Base-by-base conservation (phyloP, 2,329 filamentous ascomycete species). In the Beauveria pseudobassiana region DNA sequence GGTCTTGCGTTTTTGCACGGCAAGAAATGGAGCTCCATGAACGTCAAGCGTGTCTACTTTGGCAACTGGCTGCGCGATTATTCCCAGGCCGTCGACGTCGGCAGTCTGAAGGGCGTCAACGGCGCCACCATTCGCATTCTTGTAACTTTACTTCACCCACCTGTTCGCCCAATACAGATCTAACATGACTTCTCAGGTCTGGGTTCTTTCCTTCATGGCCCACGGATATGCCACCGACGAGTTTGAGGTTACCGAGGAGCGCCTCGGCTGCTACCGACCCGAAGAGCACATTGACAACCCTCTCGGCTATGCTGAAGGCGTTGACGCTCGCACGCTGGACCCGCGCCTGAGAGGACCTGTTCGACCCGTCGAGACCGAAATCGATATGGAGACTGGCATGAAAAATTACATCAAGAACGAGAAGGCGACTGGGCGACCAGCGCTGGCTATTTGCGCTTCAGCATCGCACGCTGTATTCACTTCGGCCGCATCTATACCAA, bases 381-480 rank as follows among this genome's bases (percentile, higher is more conserved):
- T 95, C 62, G 90, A 95, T 69, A 77, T 77, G 40, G 77, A 82
- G 6, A 95, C 90, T 1, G 93, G 93, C n/a, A 96, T 99, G 93
- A 99, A 98, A 76, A 98, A 98, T 73, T 99, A 99, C 74, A 98
- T 99, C 67, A 87, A 93, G 63, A 98, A 97, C 69, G 93, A 98
- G 73, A 79, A 16, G 91, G 92, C 5, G 83, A 85, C 46, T 97
- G 93, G 90, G 91, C 93, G 1, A 99, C 95, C 22, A 96, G 92
- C 65, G 80, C 90, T 8, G 93, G 90, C 45, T 97, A 93, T 69
- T 81, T 96, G 63, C 86, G 87, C 67, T 90, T 85, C 75, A 92
- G 89, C 68, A 80, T 95, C 64, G 81, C 81, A 16, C 84, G 89
- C 63, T 85, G 87, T 71, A 89, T 93, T 64, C 90, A 93, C 74